These are phyloP conservation scores for Saturnispora quitensis DNA, from an alignment of 805 yeast genomes.

Conservation along the genomic window DNA sequence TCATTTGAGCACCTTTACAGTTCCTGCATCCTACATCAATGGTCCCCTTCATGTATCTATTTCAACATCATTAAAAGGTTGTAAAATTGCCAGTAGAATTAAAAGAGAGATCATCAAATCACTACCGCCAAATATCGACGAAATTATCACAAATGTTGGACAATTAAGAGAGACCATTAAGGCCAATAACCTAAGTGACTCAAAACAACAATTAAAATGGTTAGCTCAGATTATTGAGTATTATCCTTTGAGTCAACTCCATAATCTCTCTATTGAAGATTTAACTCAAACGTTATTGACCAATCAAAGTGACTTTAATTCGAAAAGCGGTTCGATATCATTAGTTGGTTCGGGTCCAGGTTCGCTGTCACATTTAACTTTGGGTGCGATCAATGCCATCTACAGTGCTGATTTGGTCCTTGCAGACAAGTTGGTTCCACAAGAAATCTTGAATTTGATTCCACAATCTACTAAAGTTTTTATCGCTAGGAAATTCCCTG, in stretches of 20 bases:
- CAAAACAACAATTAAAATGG: conserved; percentile 64
- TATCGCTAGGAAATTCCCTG: conserved; percentile 92
- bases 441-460: conserved; percentile 72
- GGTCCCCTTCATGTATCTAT: conserved; percentile 73
- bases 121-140: conserved; percentile 63
- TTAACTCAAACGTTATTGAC: conserved; percentile 21
- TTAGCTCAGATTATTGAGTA: conserved; percentile 84
- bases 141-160: conserved; percentile 63
- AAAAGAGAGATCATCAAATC: conserved; percentile 60
- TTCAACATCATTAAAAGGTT: conserved; percentile 83
- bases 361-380: conserved; percentile 65
- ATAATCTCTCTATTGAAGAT: conserved; percentile 50
- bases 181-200: conserved; percentile 35
- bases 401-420: conserved; percentile 73
- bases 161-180: conserved; percentile 36
- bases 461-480: conserved; percentile 67
- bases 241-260: conserved; percentile 64
- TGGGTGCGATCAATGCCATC: conserved; percentile 78
- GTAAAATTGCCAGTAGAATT: conserved; percentile 73
- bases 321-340: conserved; percentile 48
- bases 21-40: conserved; percentile 59
- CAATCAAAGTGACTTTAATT: conserved; percentile 15
- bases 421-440: conserved; percentile 91
- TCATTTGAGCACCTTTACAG: conserved; percentile 62
- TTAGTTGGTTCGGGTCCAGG: conserved; percentile 97